Evolutionary conservation across 768 basidiomycete species (phyloP), one percentile per base, ranked within the genome.

Genomic region (Boletales sp.): DNA sequence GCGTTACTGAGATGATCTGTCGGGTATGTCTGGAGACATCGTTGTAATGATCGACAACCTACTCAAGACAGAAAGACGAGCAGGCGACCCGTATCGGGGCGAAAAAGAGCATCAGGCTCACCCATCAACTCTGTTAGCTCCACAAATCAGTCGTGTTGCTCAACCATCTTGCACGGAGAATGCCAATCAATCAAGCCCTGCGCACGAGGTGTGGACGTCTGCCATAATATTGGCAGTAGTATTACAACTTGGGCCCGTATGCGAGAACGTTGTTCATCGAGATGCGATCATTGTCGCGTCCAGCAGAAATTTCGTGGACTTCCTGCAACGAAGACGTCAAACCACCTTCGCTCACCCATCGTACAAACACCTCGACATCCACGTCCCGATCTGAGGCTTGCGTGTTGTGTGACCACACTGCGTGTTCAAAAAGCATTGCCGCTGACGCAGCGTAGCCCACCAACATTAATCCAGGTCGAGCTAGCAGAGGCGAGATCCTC

Each of bases 341-440:
- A 21, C 76, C 53, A 51, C 69, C 61, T 57, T 72, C 64, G 60
- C 65, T 38, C 58, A 81, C 55, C 82, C 79, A 87, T 41, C 81
- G 70, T 45, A 56, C 61, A 53, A 84, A 79, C 0, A 79, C 76
- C 49, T 82, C 80, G 6, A 68, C 50, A 50, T 86, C 83, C 2
- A 71, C 63, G 5, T 71, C 68, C 3, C 60, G 57, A 14, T 72
- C 68, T 0, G 50, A 70, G 62, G 38, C 43, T 44, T 43, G 55
- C 49, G 32, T 64, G 8, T 39, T 62, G 51, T 69, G 52, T 1
- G 82, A 74, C 87, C 86, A 90, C 11, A 78, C 63, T 0, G 83
- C 79, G 41, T 90, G 87, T 61, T 90, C 86, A 11, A 90, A 70
- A 25, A 89, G 75, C 60, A 78, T 80, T 2, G 77, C 47, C 9